Percentiles rank a stretch among this genome's conserved stretches.
phyloP scores from a whole-genome alignment of 257 asterid species.

The Solanum lycopersicoides region DNA sequence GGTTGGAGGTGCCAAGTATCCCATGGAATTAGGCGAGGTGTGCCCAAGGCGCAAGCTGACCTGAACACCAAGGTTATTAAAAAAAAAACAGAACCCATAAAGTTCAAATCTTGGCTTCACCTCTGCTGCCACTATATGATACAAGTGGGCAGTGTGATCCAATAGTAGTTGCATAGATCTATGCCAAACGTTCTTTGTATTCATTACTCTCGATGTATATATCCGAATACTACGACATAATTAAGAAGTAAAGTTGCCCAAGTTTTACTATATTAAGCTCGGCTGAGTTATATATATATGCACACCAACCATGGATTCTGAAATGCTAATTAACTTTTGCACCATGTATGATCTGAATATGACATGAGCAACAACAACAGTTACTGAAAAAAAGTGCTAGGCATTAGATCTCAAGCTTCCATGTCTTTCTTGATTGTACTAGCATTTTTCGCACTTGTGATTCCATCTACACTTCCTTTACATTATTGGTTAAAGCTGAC shows the following conservation, averaged over 20 bases:
- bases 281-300: not conserved
- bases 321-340: not conserved
- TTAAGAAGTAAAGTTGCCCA: not conserved
- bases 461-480: not conserved
- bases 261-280: not conserved
- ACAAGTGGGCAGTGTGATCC: not conserved
- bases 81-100: not conserved
- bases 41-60: not conserved
- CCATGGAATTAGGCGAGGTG: not conserved
- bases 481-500: not conserved
- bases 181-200: not conserved
- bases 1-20: not conserved
- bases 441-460: not conserved
- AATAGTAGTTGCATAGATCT: not conserved
- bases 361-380: not conserved
- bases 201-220: not conserved
- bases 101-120: not conserved
- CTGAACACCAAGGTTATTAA: not conserved
- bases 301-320: not conserved
- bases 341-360: not conserved
- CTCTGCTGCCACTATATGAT: not conserved
- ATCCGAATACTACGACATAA: not conserved
- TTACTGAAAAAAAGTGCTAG: not conserved
- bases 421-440: not conserved
- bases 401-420: not conserved